Base-by-base conservation (phyloP, 1,284 basidiomycete species). In the Tilletia indica region DNA sequence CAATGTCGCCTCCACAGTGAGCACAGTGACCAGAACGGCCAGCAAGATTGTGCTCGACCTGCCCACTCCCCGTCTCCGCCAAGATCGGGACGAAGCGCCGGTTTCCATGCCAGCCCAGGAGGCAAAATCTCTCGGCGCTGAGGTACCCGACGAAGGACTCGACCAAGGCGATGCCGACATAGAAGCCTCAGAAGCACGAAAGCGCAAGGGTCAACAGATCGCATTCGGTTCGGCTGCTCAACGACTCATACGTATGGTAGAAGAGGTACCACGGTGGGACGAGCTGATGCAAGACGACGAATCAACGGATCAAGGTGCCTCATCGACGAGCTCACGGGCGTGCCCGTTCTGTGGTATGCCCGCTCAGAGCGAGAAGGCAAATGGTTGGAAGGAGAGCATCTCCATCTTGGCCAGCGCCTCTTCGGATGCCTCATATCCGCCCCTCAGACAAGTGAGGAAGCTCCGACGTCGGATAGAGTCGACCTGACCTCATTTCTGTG, bases 301-400 rank as follows among this genome's bases (percentile, higher is more conserved):
- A 36, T 11, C 56, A 25, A 6, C 11, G 12, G 21, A 21, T 31
- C 6, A n/a, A 58, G 56, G 6, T 31, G 56, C 56, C 9, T 38
- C 61, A 34, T 54, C 51, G 16, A 25, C 51, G 12, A 34, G 14
- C 3, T 64, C 61, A 34, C 16, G 36, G 9, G 34, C 76, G 0
- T 83, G 82, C 71, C 78, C 81, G 9, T 69, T 83, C 45, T 83
- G 82, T 67, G 67, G 70, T 4, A 74, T 77, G 70, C 82, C 82
- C 2, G 72, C 72, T 14, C 74, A 78, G 36, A 61, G 68, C 3
- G 70, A 72, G 12, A 64, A 64, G 34, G 79, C 80, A 2, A 71
- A 76, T 5, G 70, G 71, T 16, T 82, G 82, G 81, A 80, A 78
- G 71, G 68, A 74, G n/a, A 64, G 77, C 51, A 79, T 77, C 48